Base-by-base conservation (phyloP, 192 early-diverging fungal genomes). In the Backusella tuberculispora region DNA sequence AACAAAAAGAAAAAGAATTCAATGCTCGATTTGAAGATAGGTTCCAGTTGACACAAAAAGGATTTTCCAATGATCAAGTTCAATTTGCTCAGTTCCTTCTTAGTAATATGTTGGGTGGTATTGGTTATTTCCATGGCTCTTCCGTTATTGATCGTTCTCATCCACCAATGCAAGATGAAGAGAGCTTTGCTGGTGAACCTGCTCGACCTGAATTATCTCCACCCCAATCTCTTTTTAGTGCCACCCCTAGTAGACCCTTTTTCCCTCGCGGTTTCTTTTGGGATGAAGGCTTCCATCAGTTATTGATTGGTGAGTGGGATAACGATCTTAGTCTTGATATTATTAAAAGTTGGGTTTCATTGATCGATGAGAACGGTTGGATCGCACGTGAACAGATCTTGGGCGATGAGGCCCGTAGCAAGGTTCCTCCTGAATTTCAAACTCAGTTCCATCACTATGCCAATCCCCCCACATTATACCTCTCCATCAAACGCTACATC, bases 241-340 rank as follows among this genome's bases (percentile, higher is more conserved):
- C 92, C 0, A 92, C 94, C 1, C 95, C 97, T 1, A 93, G 91
- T 8, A 88, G 97, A 29, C 92, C 97, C 14, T 98, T 98, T 78
- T 98, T 98, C 78, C 95, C 97, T 53, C 87, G 97, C 40, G 97
- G 97, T n/a, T 98, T 97, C 69, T 87, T 96, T 46, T 98, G 97
- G 93, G 97, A 98, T 80, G 95, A 96, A 80, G 97, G 97, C 0
- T 98, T 97, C 79, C 95, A 96, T 73, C 90, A 95, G 74, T 82
- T 93, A 4, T 78, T 98, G 10, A 83, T 98, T 66, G 90, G 92
- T 1, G 86, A 86, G 53, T 98, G 94, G 93, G 95, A 98, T 75
- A 90, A 90, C 73, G 93, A 95, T 76, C 81, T 98, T 72, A 92
- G 95, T 75, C 71, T 96, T 41, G 93, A 96, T 21, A 87, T 97